phyloP scores from a whole-genome alignment of 192 early-diverging fungal species.

The Phycomyces blakesleeanus region DNA sequence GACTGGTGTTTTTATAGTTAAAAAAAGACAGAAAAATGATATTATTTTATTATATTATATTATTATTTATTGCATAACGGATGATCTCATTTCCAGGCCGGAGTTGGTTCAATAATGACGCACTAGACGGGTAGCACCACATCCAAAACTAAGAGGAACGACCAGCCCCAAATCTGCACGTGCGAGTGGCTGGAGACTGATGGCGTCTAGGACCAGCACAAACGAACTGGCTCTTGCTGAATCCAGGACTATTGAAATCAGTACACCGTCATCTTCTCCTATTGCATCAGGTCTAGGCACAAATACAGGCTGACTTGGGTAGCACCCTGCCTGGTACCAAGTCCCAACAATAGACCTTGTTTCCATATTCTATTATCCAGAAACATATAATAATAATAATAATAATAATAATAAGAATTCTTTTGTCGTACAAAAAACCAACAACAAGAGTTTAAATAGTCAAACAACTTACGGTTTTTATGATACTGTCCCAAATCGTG shows the following conservation, averaged over 20 bases:
- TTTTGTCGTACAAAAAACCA: too few species aligned
- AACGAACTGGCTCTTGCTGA: conserved; percentile 58
- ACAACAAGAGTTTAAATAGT: too few species aligned
- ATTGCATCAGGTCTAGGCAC: conserved; percentile 42
- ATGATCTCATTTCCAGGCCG: too few species aligned
- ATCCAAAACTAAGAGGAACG: conserved; percentile 68
- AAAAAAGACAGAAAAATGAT: too few species aligned
- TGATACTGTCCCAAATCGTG: conserved; percentile 40
- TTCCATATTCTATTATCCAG: conserved; percentile 26
- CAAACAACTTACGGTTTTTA: conserved; percentile 33
- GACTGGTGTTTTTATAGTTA: too few species aligned
- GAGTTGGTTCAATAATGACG: too few species aligned
- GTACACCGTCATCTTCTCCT: conserved; percentile 62
- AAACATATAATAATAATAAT: too few species aligned
- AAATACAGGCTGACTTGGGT: conserved; percentile 76
- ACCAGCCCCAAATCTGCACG: conserved; percentile 59
- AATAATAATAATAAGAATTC: too few species aligned
- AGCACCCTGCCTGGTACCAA: conserved; percentile 58
- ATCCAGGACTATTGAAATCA: conserved; percentile 72
- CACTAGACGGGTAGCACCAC: conserved; percentile 4
- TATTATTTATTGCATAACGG: too few species aligned
- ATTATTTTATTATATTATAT: too few species aligned
- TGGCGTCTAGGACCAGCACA: conserved; percentile 71
- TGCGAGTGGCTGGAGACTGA: conserved; percentile 57
- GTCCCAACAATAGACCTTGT: conserved; percentile 24